Evolutionary conservation across 1,284 basidiomycete genomes (phyloP), one percentile per base, ranked within the genome.

Genomic region (Cryptococcus jaspeensis): DNA sequence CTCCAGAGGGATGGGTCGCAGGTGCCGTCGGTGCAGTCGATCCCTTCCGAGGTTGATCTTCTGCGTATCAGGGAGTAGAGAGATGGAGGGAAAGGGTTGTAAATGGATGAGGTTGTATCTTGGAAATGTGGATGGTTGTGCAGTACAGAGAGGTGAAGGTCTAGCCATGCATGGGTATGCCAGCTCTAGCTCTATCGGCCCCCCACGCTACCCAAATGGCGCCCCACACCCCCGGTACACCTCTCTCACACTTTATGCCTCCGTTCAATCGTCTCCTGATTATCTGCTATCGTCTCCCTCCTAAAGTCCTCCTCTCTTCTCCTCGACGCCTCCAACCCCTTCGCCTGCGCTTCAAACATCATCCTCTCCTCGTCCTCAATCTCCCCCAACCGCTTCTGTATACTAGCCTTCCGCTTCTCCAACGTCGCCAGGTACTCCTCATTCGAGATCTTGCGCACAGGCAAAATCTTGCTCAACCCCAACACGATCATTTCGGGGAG

Each of bases 351-450:
- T 5, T 66, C 66, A 45, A 62, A 75, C 53, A 75, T 58, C 46
- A 55, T 61, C 40, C 58, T 53, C 60, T 75, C 71, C 58, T 75
- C 73, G 25, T 41, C 62, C 35, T 69, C 67, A 47, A 75, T 75
- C 60, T 69, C 64, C 20, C 38, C 46, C 52, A 75, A 58, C n/a
- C 66, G 52, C 58, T 60, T 55, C 20, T 66, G 59, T 25, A 76
- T 59, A 11, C 69, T 66, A 9, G n/a, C 45, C 42, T 61, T 58
- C 59, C 73, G 67, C 50, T 66, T 65, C 43, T 65, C 54, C 38
- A 76, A 58, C 18, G 62, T 63, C 1, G 54, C 56, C 9, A 75
- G 56, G 59, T 74, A 74, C 51, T 76, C 75, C 9, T 75, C 66
- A 53, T 74, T 64, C 11, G 59, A 61, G 22, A 76, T 53, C 58